Evolutionary conservation across 192 early-diverging fungal species (phyloP), one percentile per base, ranked within the genome.

Genomic region (Linnemannia exigua): DNA sequence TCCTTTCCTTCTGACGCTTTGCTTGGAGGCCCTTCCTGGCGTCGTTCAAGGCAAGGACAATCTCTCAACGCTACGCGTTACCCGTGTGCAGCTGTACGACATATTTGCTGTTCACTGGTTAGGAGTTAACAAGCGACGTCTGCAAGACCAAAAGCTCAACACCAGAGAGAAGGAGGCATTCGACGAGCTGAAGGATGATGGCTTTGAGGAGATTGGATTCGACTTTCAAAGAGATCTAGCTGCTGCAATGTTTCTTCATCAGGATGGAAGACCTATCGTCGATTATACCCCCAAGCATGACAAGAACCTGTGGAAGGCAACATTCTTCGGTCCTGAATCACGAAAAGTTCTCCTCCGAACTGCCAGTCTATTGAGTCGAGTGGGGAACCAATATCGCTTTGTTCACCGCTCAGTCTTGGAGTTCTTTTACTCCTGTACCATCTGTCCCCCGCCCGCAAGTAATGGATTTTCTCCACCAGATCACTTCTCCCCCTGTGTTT

Each of bases 1-100:
- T 31, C 77, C 77, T 36, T 72, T 79, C 38, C 70, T 79, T 14
- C 51, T 79, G 41, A 44, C 70, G 5, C 70, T 79, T 4, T 61
- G 70, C 35, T 20, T 79, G 52, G 70, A 61, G 19, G 70, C 72
- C 6, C 16, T 79, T 12, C 58, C 77, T 2, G 50, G 22, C 31
- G 25, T 79, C 1, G 54, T 70, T 16, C 58, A 72, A 63, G 38
- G 36, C n/a, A 50, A 37, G 1, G 12, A 69, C 20, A n/a, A 67
- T 48, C 38, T 69, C 67, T 48, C 75, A 4, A 38, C 5, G 28
- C 35, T 25, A 4, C 71, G 22, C 17, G 20, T 79, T 41, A 79
- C 20, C 3, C 22, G 70, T 25, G 52, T 72, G 46, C 38, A 25
- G 5, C 77, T 79, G 25, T 79, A 79, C 36, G 70, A 79, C 44